Base-by-base conservation (phyloP, 2,329 filamentous ascomycete species). In the Xylaria sp. region DNA sequence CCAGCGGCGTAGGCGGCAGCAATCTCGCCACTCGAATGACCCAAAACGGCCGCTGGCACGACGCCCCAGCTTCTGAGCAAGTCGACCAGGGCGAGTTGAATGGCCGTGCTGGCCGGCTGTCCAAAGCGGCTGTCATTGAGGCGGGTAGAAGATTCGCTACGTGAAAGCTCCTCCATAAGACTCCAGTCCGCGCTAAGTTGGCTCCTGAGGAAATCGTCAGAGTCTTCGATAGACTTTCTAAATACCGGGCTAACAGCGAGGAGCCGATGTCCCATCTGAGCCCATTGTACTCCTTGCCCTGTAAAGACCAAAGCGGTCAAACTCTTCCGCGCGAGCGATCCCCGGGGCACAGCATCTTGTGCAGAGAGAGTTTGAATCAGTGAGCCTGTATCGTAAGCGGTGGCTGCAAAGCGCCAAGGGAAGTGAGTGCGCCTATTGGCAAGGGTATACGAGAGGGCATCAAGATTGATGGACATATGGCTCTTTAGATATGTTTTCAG, bases 1-100 rank as follows among this genome's bases (percentile, higher is more conserved):
- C 67, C 67, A 28, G 55, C 39, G 15, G 58, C 58, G 57, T 70
- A 70, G 10, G 67, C 67, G 13, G 67, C 67, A n/a, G 58, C 68
- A 51, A 70, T 70, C 31, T 70, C 68, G 7, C 68, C 65, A 12
- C 64, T 67, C 3, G 28, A 28, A 28, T 70, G 68, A 10, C 68
- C 68, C 1, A 66, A n/a, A 18, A 70, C 68, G 41, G 20, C 52
- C 4, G 15, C 18, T 9, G 68, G 64, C 9, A n/a, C n/a, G 20
- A 70, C 44, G 3, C 25, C 28, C 4, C 63, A 50, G n/a, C 55
- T 61, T 15, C 46, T 41, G 13, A 70, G 31, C 6, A 70, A 44
- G n/a, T 70, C 68, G 10, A 67, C 39, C 34, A 70, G 54, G 9
- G 68, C 68, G 18, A 70, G 59, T 50, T 70, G 68, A 3, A 28